A percentile compares a stretch with the other conserved stretches of the same genome.
Conservation (phyloP, 1,139 yeast species). For the Saccharomyces hybrid region DNA sequence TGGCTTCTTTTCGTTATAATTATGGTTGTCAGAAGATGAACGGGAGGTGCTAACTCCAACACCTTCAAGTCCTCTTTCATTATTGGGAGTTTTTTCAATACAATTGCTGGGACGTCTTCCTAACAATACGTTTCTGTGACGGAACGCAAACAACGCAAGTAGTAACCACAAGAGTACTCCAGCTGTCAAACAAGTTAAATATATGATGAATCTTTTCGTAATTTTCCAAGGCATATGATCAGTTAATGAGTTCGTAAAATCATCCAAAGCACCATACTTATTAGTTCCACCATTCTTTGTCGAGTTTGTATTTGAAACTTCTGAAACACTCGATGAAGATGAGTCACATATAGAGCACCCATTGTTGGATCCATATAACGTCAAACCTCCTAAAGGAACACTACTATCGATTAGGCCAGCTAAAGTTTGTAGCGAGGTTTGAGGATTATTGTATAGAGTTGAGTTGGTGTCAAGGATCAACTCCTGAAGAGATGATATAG, state of each 20-base stretch:
- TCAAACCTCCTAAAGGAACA: constrained; percentile 51
- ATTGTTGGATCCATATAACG: background rate
- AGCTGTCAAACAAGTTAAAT: background rate
- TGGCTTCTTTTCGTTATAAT: background rate
- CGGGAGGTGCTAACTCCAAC: background rate
- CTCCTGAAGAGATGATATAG: constrained; percentile 40
- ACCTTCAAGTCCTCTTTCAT: background rate
- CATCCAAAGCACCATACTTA: background rate
- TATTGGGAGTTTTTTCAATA: background rate
- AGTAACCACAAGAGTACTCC: background rate
- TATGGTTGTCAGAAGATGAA: background rate
- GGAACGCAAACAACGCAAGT: background rate
- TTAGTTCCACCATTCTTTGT: background rate
- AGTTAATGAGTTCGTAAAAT: background rate
- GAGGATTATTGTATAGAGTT: constrained; percentile 43
- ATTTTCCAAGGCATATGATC: too few species aligned
- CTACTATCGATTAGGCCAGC: constrained; percentile 52
- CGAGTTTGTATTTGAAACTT: background rate
- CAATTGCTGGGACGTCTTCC: background rate
- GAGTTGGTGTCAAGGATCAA: constrained; percentile 40
- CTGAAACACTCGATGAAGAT: background rate
- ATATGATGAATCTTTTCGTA: background rate
- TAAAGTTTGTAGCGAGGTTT: constrained; percentile 40
- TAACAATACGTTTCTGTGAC: background rate
- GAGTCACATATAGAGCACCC: background rate